These are phyloP conservation scores for Cryptococcus sp. DNA, from an alignment of 1,284 basidiomycete species.

Conservation along the genomic window DNA sequence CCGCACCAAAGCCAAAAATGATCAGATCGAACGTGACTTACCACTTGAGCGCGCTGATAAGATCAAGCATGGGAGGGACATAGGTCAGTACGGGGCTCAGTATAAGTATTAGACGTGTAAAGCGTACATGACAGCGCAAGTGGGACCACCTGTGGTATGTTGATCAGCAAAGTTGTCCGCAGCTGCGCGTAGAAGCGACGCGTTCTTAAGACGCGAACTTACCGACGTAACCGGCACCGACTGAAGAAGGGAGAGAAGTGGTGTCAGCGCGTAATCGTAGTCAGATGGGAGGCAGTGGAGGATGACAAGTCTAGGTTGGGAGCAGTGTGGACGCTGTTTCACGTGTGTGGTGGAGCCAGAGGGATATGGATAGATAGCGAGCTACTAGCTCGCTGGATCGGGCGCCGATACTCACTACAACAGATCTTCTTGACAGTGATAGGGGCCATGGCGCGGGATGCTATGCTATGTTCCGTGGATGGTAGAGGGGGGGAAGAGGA, in stretches of 20 bases:
- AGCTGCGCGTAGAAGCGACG: slow-evolving; percentile 8
- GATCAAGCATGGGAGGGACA: neutral
- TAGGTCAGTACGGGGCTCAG: slow-evolving; percentile 8
- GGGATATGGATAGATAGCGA: neutral
- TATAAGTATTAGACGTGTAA: neutral
- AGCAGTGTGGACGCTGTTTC: neutral
- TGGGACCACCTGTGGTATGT: slow-evolving; percentile 72
- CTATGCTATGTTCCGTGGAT: neutral
- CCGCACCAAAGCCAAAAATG: too few relatives aligned
- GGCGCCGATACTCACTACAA: slow-evolving; percentile 69
- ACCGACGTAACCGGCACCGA: slow-evolving; percentile 97
- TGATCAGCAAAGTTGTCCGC: slow-evolving; percentile 12
- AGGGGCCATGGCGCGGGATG: slow-evolving; percentile 47
- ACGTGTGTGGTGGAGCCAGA: too few relatives aligned
- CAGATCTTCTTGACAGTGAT: slow-evolving; percentile 80
- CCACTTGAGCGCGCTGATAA: slow-evolving; percentile 42
- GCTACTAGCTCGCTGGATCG: slow-evolving; percentile 9
- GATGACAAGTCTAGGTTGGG: slow-evolving; percentile 21
- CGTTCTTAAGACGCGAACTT: slow-evolving; percentile 44
- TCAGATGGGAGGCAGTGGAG: neutral
- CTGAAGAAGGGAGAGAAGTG: slow-evolving; percentile 52
- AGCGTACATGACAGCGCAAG: slow-evolving; percentile 78
- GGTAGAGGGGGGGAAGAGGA: neutral
- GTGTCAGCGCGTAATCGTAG: slow-evolving; percentile 15
- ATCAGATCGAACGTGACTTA: slow-evolving; percentile 19